These are phyloP conservation scores for Globisporangium echinulatum DNA, from an alignment of 352 stramenopile genomes.

Conservation along the genomic window DNA sequence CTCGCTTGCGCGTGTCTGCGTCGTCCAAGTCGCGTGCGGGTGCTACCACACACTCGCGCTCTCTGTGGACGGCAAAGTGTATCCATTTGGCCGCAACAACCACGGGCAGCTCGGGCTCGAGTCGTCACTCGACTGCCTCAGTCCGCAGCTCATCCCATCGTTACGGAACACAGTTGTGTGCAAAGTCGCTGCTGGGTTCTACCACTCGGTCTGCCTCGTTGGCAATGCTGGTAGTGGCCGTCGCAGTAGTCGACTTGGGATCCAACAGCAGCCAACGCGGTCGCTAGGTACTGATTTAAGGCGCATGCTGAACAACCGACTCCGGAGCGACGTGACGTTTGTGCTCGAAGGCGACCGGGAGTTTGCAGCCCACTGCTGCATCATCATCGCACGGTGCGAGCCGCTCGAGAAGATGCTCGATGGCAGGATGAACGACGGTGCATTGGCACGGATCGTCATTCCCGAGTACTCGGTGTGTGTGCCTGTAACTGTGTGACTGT, in stretches of 20 bases:
- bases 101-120: conserved; percentile 89
- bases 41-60: conserved; percentile 84
- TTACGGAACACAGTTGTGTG: conserved; percentile 44
- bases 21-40: conserved; percentile 73
- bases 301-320: conserved; percentile 80
- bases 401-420: conserved; percentile 89
- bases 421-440: conserved; percentile 78
- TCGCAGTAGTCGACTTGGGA: neutral
- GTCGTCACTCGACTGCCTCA: conserved; percentile 61
- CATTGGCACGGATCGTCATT: conserved; percentile 55
- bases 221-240: conserved; percentile 8
- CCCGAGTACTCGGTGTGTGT: conserved; percentile 61
- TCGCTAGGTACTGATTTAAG: conserved; percentile 71
- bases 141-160: conserved; percentile 65
- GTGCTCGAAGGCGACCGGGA: conserved; percentile 51
- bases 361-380: conserved; percentile 78
- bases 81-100: conserved; percentile 92
- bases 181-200: conserved; percentile 90
- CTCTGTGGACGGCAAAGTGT: conserved; percentile 82
- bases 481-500: neutral
- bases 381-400: conserved; percentile 86
- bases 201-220: conserved; percentile 81
- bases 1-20: conserved; percentile 41
- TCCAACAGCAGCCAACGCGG: neutral
- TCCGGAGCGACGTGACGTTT: conserved; percentile 79